Evolutionary conservation across 345 rosid species (phyloP).

Genomic region (Ailanthus altissimus): DNA sequence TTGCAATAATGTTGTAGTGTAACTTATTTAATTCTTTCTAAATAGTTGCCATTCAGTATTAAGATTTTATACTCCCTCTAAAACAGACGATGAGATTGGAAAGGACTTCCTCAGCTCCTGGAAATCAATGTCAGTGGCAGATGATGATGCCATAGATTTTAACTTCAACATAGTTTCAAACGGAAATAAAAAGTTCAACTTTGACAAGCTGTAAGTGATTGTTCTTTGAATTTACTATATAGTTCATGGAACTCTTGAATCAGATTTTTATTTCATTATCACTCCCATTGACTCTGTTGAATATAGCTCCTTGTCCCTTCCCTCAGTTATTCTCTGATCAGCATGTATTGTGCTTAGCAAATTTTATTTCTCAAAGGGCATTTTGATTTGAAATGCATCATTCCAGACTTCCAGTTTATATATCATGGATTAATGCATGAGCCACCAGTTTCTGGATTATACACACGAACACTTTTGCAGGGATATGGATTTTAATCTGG

Average conservation of each 20-base stretch:
- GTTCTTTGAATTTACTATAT: background rate
- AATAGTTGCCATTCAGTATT: conserved; percentile 14
- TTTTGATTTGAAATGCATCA: background rate
- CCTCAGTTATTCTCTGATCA: background rate
- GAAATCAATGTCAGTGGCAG: conserved; percentile 58
- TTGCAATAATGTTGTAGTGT: conserved; percentile 6
- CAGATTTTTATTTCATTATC: conserved; percentile 6
- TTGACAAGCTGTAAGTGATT: conserved; percentile 75
- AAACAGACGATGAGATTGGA: conserved; percentile 74
- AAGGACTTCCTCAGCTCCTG: conserved; percentile 72
- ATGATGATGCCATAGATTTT: conserved; percentile 72
- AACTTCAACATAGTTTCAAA: conserved; percentile 50
- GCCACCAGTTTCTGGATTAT: background rate
- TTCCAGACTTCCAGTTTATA: background rate
- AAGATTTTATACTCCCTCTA: conserved; percentile 18
- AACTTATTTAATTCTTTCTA: conserved; percentile 10
- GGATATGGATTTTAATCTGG: conserved; percentile 83
- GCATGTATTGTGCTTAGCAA: background rate
- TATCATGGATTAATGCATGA: background rate
- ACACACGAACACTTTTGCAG: conserved; percentile 30
- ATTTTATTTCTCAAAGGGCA: conserved; percentile 2
- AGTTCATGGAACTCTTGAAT: background rate
- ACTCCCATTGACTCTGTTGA: conserved; percentile 8
- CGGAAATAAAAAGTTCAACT: conserved; percentile 65
- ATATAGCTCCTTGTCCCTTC: background rate